Evolutionary conservation across 169 alveolate species (phyloP).

Genomic region (Plasmodium cynomolgi): DNA sequence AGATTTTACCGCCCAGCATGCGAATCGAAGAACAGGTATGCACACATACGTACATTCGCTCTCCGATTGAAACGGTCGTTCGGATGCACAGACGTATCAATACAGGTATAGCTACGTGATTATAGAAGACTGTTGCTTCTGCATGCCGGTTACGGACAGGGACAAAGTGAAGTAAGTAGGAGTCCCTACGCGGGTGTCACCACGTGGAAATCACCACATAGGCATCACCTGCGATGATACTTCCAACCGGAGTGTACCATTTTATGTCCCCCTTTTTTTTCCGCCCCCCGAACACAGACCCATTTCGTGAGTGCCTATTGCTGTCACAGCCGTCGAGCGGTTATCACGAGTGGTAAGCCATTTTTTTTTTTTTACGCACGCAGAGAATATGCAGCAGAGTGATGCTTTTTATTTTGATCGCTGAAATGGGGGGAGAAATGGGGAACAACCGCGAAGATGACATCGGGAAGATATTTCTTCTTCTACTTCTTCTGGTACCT

Average conservation of each 20-base stretch:
- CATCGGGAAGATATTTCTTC: background rate
- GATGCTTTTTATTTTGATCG: background rate
- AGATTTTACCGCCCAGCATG: background rate
- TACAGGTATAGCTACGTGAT: background rate
- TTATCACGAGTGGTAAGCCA: background rate
- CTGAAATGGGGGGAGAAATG: background rate
- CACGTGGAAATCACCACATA: background rate
- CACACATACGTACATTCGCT: background rate
- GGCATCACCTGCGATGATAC: background rate
- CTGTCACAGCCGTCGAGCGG: background rate
- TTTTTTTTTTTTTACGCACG: too few species aligned
- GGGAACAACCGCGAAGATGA: background rate
- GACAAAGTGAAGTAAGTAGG: background rate
- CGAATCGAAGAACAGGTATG: background rate
- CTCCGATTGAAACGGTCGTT: background rate
- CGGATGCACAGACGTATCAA: constrained; percentile 1
- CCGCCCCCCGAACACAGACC: background rate
- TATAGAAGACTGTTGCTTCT: background rate
- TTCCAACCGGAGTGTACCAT: background rate
- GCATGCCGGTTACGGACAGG: background rate
- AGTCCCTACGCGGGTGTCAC: background rate
- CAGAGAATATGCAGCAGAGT: background rate
- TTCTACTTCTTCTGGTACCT: too few species aligned
- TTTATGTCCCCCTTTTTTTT: background rate
- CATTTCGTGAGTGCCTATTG: background rate